Evolutionary conservation across 129 eudicot genomes (phyloP).

Genomic region (Chrysanthemum lavandulifolium): DNA sequence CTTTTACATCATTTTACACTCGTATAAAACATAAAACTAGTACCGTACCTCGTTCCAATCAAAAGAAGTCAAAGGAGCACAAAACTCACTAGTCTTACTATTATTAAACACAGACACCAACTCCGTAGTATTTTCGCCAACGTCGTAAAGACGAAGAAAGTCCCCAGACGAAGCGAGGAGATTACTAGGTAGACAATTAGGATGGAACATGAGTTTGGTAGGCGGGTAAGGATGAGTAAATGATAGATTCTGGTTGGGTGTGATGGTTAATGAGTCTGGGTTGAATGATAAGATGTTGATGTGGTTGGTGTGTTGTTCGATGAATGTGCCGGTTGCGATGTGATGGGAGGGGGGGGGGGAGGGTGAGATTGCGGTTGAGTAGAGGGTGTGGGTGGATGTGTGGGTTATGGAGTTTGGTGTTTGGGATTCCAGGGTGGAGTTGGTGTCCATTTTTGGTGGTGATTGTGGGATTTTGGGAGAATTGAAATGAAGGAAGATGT

Average conservation of each 20-base stretch:
- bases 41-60: constrained; percentile 56
- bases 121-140: constrained; percentile 37
- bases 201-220: constrained; percentile 75
- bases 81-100: constrained; percentile 57
- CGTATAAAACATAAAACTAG: too few species aligned
- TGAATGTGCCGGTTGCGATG: constrained; percentile 76
- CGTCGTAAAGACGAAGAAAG: constrained; percentile 55
- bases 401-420: constrained; percentile 36
- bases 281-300: constrained; percentile 61
- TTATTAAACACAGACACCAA: constrained; percentile 49
- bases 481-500: background rate
- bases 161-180: constrained; percentile 68
- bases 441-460: background rate
- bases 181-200: constrained; percentile 23
- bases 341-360: constrained; percentile 32
- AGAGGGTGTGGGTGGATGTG: constrained; percentile 57
- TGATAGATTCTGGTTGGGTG: constrained; percentile 44
- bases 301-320: constrained; percentile 60
- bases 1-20: too few species aligned
- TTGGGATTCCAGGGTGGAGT: background rate
- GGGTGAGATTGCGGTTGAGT: constrained; percentile 64
- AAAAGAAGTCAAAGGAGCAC: constrained; percentile 69
- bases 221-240: constrained; percentile 81
- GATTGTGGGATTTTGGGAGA: constrained; percentile 7
- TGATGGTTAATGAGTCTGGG: constrained; percentile 42